A percentile compares a stretch with the other conserved stretches of the same genome.
These are phyloP conservation scores for Agapanthus africanus DNA, from an alignment of 106 monocot species.

Conservation along the genomic window DNA sequence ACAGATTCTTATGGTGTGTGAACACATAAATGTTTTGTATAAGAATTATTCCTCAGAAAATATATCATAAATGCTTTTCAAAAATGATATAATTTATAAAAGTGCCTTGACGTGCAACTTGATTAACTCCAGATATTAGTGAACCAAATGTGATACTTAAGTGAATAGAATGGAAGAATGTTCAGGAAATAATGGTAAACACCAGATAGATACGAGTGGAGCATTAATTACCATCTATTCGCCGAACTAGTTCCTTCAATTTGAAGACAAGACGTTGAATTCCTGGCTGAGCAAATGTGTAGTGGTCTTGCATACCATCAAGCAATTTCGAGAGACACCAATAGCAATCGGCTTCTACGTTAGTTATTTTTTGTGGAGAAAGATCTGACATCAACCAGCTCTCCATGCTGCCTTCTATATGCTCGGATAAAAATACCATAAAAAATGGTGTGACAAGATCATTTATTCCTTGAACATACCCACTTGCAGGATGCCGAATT, in stretches of 20 bases:
- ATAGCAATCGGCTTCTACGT: slow-evolving; percentile 96
- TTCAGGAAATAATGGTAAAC: too few relatives aligned
- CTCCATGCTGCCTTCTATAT: slow-evolving; percentile 75
- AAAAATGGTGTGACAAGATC: slow-evolving; percentile 95
- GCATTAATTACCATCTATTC: slow-evolving; percentile 74
- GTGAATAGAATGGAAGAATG: too few relatives aligned
- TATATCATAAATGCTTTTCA: too few relatives aligned
- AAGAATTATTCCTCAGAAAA: slow-evolving; percentile 53
- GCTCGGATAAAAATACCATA: slow-evolving; percentile 83
- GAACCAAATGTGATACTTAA: too few relatives aligned
- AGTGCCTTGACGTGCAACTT: too few relatives aligned
- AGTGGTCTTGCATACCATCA: slow-evolving; percentile 99
- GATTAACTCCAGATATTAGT: too few relatives aligned
- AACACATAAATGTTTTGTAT: too few relatives aligned
- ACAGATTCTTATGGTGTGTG: too few relatives aligned
- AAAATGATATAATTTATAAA: too few relatives aligned
- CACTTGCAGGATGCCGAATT: slow-evolving; percentile 98
- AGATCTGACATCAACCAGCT: slow-evolving; percentile 66
- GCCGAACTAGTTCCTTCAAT: slow-evolving; percentile 77
- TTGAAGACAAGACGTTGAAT: slow-evolving; percentile 97
- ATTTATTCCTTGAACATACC: slow-evolving; percentile 99
- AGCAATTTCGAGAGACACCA: slow-evolving; percentile 98
- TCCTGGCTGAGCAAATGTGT: slow-evolving; percentile 99
- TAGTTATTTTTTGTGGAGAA: slow-evolving; percentile 59
- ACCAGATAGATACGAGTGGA: too few relatives aligned